Base-by-base conservation (phyloP, 176 grass and related monocot genomes). In the Ampelocalamus luodianensis region DNA sequence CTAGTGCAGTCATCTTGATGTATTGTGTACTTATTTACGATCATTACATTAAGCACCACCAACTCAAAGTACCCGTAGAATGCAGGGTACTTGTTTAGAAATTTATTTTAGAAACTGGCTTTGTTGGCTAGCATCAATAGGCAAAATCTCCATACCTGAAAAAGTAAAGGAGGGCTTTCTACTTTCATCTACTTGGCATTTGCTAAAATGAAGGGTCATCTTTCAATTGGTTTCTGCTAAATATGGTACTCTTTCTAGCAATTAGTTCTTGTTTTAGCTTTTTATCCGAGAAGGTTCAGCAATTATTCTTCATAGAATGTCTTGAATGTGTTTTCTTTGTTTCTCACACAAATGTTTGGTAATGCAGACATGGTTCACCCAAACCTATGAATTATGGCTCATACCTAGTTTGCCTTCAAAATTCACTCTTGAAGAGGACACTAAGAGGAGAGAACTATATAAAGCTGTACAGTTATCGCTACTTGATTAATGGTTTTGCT, bases 401-500 rank as follows among this genome's bases (percentile, higher is more conserved):
- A 26, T 88, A 92, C 87, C 81, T 99, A 17, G 65, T 89, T 76
- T 88, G 82, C 2, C 86, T 94, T 87, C 96, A 99, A 78, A 91
- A 99, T 92, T 88, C 91, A n/a, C 37, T 99, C 45, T 86, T 99
- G 90, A 94, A 89, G 87, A 94, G 79, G 82, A 90, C 93, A 12
- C 59, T 99, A 74, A 94, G 74, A 83, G 96, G 96, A 74, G 88
- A 94, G 80, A 83, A 60, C 76, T 99, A 96, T 76, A 58, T 89
- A 79, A 99, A 99, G 42, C 85, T 99, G 32, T 99, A 99, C 82
- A 95, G 91, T 82, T 99, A 94, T 78, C 93, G 76, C 89, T 99
- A 96, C 83, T 91, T 99, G 86, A 87, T 99, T 76, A 99, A 99
- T 81, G 96, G 96, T 65, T 99, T 99, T 89, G 88, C 96, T 84